Base-by-base conservation (phyloP, 352 stramenopile species). In the Aphanomyces cochlioides region DNA sequence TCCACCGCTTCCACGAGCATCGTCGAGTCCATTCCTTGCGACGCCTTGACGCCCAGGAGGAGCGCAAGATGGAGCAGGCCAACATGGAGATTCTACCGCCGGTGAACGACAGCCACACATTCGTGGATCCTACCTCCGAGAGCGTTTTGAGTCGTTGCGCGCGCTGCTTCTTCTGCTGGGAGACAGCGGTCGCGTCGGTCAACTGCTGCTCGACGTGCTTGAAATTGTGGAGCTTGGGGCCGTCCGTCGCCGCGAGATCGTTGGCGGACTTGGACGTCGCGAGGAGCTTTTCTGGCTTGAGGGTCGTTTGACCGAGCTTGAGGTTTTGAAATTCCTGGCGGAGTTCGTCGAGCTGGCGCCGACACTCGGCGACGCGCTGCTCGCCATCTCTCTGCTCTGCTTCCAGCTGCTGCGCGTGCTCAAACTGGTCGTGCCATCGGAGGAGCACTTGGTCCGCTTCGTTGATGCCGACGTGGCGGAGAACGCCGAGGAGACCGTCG, bases 381-480 rank as follows among this genome's bases (percentile, higher is more conserved):
- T 92, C 86, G 19, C 79, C 79, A 37, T 76, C 71, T 41, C 80
- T 81, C 61, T 90, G 80, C 45, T 94, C 82, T 4, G 73, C 75
- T 66, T 88, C 83, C 2, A 92, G 77, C 66, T 92, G 83, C n/a
- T 75, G 71, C 0, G 82, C 81, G 66, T 92, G 84, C 13, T 90
- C 79, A 41, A 47, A 43, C 64, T 92, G 84, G 64, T 91, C 87
- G 67, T 90, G 80, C 85, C 85, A 92, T 17, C 64, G 64, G n/a
- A 70, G 47, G 73, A 86, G 91, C 36, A 87, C 60, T 47, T 91
- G 72, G 8, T 83, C 81, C 19, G 90, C 83, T 48, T 93, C 84
- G 78, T 92, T 92, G 72, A 92, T 88, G 13, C 85, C 85, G 12
- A 90, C 85, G 45, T 91, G 85, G 5, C 85, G 84, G 47, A 93